phyloP scores from a whole-genome alignment of 192 early-diverging fungal genomes.

The Coemansia umbellata region DNA sequence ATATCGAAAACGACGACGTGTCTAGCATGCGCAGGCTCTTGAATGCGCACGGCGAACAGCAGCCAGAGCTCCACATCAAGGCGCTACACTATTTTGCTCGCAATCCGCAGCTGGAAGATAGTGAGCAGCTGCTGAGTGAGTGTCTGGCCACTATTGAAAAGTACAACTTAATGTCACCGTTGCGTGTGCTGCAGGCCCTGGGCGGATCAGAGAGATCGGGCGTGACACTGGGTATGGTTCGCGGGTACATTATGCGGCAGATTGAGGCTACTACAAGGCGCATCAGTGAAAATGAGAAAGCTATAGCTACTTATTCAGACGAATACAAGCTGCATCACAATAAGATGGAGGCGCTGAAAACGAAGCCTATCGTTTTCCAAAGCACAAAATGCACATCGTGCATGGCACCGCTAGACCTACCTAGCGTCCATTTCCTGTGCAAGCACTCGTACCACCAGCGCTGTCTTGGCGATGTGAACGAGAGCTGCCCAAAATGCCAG shows the following conservation, averaged over 20 bases:
- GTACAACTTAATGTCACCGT: slow-evolving; percentile 77
- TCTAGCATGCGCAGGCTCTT: slow-evolving; percentile 61
- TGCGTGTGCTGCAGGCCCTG: slow-evolving; percentile 87
- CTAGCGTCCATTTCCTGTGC: slow-evolving; percentile 91
- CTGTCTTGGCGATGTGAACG: slow-evolving; percentile 56
- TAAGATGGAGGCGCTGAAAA: slow-evolving; percentile 82
- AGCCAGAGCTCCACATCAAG: slow-evolving; percentile 66
- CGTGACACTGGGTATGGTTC: slow-evolving; percentile 83
- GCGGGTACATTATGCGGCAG: slow-evolving; percentile 75
- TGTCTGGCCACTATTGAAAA: slow-evolving; percentile 83
- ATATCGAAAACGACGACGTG: slow-evolving; percentile 69
- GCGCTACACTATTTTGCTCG: slow-evolving; percentile 71
- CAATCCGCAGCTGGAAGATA: slow-evolving; percentile 60
- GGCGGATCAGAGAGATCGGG: slow-evolving; percentile 55
- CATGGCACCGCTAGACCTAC: slow-evolving; percentile 76
- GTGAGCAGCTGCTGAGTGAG: slow-evolving; percentile 54
- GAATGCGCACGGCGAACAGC: slow-evolving; percentile 60
- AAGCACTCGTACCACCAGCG: slow-evolving; percentile 92
- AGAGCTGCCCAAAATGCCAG: slow-evolving; percentile 74
- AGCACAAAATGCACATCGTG: slow-evolving; percentile 72
- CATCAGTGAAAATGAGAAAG: slow-evolving; percentile 61
- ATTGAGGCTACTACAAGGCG: slow-evolving; percentile 69
- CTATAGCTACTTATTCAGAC: slow-evolving; percentile 72
- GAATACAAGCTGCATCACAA: slow-evolving; percentile 72
- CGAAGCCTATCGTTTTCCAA: slow-evolving; percentile 67